Percentiles rank a stretch among this genome's conserved stretches.
phyloP scores from a whole-genome alignment of 441 rosid species.

The Erysimum cheiri region DNA sequence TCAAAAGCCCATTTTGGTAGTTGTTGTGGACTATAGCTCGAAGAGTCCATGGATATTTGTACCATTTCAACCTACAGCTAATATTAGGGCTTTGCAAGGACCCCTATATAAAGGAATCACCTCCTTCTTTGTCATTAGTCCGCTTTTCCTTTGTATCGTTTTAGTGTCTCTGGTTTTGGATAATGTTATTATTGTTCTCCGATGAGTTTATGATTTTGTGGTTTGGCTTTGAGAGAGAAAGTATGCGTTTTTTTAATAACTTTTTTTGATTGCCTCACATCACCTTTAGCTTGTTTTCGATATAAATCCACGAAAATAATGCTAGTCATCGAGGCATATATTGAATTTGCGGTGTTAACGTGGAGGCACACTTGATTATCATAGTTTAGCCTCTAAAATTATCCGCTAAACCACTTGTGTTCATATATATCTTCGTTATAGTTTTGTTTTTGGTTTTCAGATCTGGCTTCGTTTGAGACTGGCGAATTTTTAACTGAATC shows the following conservation, averaged over 20 bases:
- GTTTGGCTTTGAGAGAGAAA: neutral
- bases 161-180: neutral
- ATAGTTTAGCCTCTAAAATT: conserved; percentile 45
- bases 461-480: neutral
- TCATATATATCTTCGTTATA: neutral
- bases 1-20: neutral
- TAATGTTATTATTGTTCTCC: too few species aligned
- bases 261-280: conserved; percentile 34
- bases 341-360: conserved; percentile 42
- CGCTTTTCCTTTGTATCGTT: neutral
- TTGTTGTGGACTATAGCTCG: neutral
- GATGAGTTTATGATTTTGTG: neutral
- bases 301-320: conserved; percentile 40
- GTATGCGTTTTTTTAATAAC: neutral
- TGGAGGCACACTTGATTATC: conserved; percentile 40
- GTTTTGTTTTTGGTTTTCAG: neutral
- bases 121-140: neutral
- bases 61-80: neutral
- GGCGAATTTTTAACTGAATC: neutral
- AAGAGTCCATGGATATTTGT: neutral
- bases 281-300: conserved; percentile 49
- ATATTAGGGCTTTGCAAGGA: conserved; percentile 27
- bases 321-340: conserved; percentile 47
- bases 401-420: conserved; percentile 38
- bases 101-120: conserved; percentile 17